A percentile compares a stretch with the other conserved stretches of the same genome.
Evolutionary conservation across 2,329 filamentous ascomycete genomes (phyloP).

Genomic region (Zymoseptoria brevis): DNA sequence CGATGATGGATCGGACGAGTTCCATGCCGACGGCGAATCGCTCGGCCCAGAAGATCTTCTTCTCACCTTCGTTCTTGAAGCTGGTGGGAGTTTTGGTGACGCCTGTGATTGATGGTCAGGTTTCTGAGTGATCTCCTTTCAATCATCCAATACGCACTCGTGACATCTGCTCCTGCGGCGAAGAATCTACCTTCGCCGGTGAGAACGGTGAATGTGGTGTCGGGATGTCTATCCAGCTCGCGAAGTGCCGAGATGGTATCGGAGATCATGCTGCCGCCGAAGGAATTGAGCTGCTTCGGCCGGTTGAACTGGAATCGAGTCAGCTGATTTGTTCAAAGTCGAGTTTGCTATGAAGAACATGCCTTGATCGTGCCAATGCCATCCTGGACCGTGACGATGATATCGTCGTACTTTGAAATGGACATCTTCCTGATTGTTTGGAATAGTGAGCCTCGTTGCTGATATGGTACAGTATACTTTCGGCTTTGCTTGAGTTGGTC

Average conservation of each 20-base stretch:
- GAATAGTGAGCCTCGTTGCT: not conserved
- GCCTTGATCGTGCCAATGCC: constrained; percentile 23
- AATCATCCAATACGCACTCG: constrained; percentile 2
- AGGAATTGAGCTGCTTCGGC: constrained; percentile 22
- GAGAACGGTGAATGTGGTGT: constrained; percentile 23
- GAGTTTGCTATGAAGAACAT: not conserved
- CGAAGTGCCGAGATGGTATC: constrained; percentile 22
- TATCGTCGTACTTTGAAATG: constrained; percentile 15
- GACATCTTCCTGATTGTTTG: not conserved
- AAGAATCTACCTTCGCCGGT: constrained; percentile 25
- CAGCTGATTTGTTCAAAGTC: not conserved
- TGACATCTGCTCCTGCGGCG: constrained; percentile 22
- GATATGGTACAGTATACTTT: too few relatives aligned
- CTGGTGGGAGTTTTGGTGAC: constrained; percentile 8
- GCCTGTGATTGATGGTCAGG: not conserved
- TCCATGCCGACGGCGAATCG: constrained; percentile 19
- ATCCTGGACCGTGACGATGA: constrained; percentile 19
- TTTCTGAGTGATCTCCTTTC: too few relatives aligned
- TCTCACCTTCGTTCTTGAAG: constrained; percentile 22
- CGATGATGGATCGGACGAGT: constrained; percentile 21
- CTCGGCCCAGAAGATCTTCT: constrained; percentile 22
- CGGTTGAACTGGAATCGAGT: constrained; percentile 18
- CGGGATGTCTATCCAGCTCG: constrained; percentile 21
- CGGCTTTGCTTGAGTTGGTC: too few relatives aligned
- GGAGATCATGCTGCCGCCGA: constrained; percentile 18